Evolutionary conservation across 2,329 filamentous ascomycete genomes (phyloP), one percentile per base, ranked within the genome.

Genomic region (Aspergillus nomiae): DNA sequence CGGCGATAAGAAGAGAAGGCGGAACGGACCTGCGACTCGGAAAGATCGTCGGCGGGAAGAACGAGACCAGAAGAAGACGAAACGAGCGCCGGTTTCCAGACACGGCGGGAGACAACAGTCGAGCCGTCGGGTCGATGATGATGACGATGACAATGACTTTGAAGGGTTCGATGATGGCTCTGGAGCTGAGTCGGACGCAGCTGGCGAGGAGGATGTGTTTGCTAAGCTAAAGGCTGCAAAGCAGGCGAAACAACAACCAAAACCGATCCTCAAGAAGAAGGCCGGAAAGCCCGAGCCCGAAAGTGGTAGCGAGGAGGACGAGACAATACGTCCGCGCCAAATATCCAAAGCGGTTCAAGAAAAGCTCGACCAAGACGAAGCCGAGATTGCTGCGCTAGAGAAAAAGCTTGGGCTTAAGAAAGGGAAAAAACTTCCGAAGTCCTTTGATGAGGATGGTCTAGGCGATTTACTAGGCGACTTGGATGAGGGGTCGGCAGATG

Each of bases 361-460:
- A 4, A 87, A 86, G 69, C 81, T 97, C 5, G 89, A 87, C 0
- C 84, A 92, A 65, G 94, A 99, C 63, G 93, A 98, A 72, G 91
- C 89, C 2, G 92, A 97, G 70, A 98, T 99, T 69, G 89, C 90
- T 24, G 89, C 89, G 3, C 81, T 97, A 36, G 95, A 99, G 80
- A 93, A 90, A 76, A 96, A 92, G 72, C 81, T 99, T 3, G 94
- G 95, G 0, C 85, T 97, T 8, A 92, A 89, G 73, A 87, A 88
- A 28, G 90, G 90, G 64, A 96, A 92, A 72, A 89, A 86, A 36
- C 77, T 92, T 6, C 89, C 89, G 0, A 90, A 91, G 67, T 83
- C 88, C 0, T 92, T 94, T 70, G 85, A 87, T 24, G 91, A 96
- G 8, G 94, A 97, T 73, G 94, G 93, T 0, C 80, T 98, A 2